These are phyloP conservation scores for Pythium scleroteichum DNA, from an alignment of 352 stramenopile species.

Conservation along the genomic window DNA sequence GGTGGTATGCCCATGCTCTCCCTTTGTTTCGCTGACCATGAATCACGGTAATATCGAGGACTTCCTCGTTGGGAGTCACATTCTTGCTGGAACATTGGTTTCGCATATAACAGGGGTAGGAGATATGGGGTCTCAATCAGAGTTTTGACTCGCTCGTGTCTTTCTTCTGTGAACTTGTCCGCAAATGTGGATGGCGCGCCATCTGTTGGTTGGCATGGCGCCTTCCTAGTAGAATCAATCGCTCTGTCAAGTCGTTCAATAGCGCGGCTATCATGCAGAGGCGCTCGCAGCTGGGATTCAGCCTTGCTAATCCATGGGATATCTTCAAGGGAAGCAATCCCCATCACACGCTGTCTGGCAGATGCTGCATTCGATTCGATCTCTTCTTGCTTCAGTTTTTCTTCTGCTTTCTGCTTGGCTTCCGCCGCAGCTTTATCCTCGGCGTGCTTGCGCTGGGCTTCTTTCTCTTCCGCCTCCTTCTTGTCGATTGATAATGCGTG, in stretches of 20 bases:
- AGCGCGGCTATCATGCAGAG: background rate
- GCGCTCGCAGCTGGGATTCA: constrained; percentile 18
- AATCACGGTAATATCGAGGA: too few relatives aligned
- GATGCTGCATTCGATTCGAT: constrained; percentile 35
- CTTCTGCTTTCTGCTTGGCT: constrained; percentile 24
- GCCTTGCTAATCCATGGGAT: constrained; percentile 39
- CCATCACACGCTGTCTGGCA: constrained; percentile 52
- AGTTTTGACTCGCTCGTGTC: too few relatives aligned
- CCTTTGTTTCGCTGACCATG: too few relatives aligned
- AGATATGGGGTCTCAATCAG: too few relatives aligned
- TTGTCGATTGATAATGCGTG: constrained; percentile 50
- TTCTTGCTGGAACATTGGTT: too few relatives aligned
- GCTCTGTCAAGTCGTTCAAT: constrained; percentile 15
- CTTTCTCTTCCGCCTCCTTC: constrained; percentile 49
- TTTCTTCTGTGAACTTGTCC: too few relatives aligned
- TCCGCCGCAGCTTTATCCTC: constrained; percentile 5
- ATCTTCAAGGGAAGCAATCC: constrained; percentile 46
- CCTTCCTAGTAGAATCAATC: background rate
- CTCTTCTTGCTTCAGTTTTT: constrained; percentile 29
- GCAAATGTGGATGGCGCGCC: background rate
- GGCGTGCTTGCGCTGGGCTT: background rate
- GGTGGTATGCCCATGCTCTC: too few relatives aligned
- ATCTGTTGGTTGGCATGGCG: background rate
- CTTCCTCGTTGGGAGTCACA: too few relatives aligned
- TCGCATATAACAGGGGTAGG: too few relatives aligned